These are phyloP conservation scores for Backusella liffmaniae DNA, from an alignment of 192 early-diverging fungal species.

Conservation along the genomic window DNA sequence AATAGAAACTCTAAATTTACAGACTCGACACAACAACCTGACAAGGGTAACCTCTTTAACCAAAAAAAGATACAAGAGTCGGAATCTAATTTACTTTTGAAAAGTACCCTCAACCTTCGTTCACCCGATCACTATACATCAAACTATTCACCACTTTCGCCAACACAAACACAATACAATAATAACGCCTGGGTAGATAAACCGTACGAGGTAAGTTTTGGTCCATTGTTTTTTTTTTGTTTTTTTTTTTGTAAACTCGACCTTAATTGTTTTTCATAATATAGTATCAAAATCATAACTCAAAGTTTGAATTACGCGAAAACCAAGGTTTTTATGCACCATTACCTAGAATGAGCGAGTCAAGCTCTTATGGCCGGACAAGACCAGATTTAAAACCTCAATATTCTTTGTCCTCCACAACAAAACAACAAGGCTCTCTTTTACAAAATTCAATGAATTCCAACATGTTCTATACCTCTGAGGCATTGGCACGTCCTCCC, in stretches of 20 bases:
- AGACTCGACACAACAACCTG: neutral
- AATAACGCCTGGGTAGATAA: neutral
- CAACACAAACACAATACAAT: neutral
- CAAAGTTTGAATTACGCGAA: neutral
- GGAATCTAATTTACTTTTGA: slow-evolving; percentile 1
- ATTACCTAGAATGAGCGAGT: neutral
- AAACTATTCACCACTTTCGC: neutral
- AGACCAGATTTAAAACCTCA: neutral
- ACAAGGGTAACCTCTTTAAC: slow-evolving; percentile 4
- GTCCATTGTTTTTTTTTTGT: neutral
- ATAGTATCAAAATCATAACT: neutral
- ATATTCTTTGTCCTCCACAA: neutral
- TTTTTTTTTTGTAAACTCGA: neutral
- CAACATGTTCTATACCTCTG: neutral
- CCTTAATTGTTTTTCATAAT: neutral
- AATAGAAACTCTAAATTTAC: neutral
- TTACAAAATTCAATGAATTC: neutral
- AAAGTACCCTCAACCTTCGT: neutral
- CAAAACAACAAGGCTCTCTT: neutral
- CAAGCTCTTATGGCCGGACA: neutral
- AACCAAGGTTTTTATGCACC: neutral
- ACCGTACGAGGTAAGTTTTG: neutral
- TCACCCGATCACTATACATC: slow-evolving; percentile 2
- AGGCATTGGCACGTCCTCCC: neutral
- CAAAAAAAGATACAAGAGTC: slow-evolving; percentile 5